Conservation (phyloP, 768 basidiomycete species). For the Leccinum ochraceum region DNA sequence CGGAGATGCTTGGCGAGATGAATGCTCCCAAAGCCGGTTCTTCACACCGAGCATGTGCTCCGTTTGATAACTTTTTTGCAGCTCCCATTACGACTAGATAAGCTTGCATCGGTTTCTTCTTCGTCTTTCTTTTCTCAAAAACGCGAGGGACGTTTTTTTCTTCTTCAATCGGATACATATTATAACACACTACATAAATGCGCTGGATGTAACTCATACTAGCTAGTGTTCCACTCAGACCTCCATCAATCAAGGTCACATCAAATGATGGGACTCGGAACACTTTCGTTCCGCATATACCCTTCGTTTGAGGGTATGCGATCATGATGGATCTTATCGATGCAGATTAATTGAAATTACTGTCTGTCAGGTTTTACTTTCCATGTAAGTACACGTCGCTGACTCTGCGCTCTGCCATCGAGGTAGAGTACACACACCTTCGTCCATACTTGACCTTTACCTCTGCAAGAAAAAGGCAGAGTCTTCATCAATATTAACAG, state of each 20-base stretch:
- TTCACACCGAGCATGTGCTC: conserved; percentile 15
- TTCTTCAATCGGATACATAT: neutral
- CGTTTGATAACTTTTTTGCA: conserved; percentile 52
- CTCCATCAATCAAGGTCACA: neutral
- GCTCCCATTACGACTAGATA: conserved; percentile 7
- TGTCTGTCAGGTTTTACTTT: too few species aligned
- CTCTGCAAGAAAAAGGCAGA: too few species aligned
- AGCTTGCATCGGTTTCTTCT: neutral
- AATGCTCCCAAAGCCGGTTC: conserved; percentile 33
- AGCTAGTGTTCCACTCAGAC: neutral
- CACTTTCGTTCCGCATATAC: neutral
- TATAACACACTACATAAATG: too few species aligned
- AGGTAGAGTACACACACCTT: too few species aligned
- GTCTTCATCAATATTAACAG: too few species aligned
- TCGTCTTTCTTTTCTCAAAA: neutral
- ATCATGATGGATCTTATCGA: too few species aligned
- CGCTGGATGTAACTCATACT: too few species aligned
- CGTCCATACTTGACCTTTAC: too few species aligned
- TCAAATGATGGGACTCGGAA: neutral
- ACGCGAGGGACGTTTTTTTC: neutral
- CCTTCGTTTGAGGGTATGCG: neutral
- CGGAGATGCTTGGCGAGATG: conserved; percentile 47
- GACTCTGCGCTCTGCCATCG: too few species aligned
- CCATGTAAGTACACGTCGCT: too few species aligned
- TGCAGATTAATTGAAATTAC: too few species aligned